Evolutionary conservation across 148 eudicot species (phyloP).

Genomic region (Fagopyrum homotropicum): DNA sequence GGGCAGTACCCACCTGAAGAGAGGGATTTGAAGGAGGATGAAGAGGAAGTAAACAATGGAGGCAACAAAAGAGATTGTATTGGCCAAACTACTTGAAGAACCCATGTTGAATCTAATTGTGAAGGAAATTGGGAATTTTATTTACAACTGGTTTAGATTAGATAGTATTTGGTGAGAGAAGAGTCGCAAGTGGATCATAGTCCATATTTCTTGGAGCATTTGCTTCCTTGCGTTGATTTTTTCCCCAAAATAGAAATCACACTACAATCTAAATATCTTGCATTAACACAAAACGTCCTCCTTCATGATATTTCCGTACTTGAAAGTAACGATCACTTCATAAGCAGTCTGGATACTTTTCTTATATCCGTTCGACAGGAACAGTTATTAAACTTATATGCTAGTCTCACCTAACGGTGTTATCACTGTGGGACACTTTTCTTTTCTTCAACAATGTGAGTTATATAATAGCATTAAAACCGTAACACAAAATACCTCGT

Average conservation of each 20-base stretch:
- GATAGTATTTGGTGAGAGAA: not conserved
- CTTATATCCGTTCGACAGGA: no score
- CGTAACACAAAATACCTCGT: no score
- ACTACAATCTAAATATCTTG: not conserved
- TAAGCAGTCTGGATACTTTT: no score
- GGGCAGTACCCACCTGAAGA: conserved; percentile 42
- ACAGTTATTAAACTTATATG: no score
- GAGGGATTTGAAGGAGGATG: conserved; percentile 59
- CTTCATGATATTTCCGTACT: no score
- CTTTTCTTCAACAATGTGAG: no score
- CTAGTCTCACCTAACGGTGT: no score
- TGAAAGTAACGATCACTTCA: no score
- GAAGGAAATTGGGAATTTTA: not conserved
- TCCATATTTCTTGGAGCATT: not conserved
- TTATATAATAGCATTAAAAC: no score
- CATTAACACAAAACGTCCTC: not conserved
- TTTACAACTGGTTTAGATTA: not conserved
- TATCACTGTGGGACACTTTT: no score
- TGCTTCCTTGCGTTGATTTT: not conserved
- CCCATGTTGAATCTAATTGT: conserved; percentile 16
- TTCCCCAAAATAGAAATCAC: not conserved
- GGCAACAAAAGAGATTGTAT: conserved; percentile 31
- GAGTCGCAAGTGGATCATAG: not conserved
- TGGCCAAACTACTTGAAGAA: conserved; percentile 38
- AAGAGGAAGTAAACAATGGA: conserved; percentile 41